phyloP scores from a whole-genome alignment of 805 yeast genomes.

The Ogataea methanolica region DNA sequence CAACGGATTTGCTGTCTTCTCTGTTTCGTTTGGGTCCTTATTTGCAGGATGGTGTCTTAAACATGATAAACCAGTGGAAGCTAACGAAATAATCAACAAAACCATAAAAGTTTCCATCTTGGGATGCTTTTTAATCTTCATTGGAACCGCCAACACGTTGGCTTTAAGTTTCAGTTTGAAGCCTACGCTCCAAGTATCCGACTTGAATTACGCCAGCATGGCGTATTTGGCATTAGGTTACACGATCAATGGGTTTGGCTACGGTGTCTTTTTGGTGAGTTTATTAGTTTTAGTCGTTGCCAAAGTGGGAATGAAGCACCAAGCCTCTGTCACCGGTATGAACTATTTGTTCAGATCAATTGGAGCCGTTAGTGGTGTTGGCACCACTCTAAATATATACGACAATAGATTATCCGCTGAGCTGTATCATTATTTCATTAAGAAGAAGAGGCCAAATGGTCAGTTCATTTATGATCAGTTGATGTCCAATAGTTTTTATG shows the following conservation, averaged over 20 bases:
- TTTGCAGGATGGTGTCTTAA: conserved; percentile 33
- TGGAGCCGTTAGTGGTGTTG: conserved; percentile 44
- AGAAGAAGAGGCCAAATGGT: conserved; percentile 23
- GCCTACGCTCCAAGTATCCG: conserved; percentile 17
- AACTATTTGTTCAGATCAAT: conserved; percentile 46
- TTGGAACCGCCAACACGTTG: conserved; percentile 19
- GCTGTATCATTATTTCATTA: conserved; percentile 29
- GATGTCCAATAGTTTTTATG: conserved; percentile 21
- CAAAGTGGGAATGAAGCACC: conserved; percentile 39
- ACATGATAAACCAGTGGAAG: conserved; percentile 14
- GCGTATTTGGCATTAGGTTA: conserved; percentile 26
- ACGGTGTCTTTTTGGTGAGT: conserved; percentile 38
- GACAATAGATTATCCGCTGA: conserved; percentile 28
- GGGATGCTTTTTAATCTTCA: conserved; percentile 18
- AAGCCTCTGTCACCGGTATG: conserved; percentile 46
- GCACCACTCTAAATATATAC: conserved; percentile 35
- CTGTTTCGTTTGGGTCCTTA: conserved; percentile 36
- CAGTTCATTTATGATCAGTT: conserved; percentile 17
- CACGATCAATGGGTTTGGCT: conserved; percentile 32
- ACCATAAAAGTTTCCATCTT: conserved; percentile 20
- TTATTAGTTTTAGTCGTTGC: conserved; percentile 38
- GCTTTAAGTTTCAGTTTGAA: conserved; percentile 14
- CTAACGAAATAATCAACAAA: conserved; percentile 14
- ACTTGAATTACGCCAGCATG: conserved; percentile 12
- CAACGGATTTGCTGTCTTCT: conserved; percentile 37